A percentile compares a stretch with the other conserved stretches of the same genome.
Conservation (phyloP, 2,329 filamentous ascomycete species). For the Xylaria sp. region DNA sequence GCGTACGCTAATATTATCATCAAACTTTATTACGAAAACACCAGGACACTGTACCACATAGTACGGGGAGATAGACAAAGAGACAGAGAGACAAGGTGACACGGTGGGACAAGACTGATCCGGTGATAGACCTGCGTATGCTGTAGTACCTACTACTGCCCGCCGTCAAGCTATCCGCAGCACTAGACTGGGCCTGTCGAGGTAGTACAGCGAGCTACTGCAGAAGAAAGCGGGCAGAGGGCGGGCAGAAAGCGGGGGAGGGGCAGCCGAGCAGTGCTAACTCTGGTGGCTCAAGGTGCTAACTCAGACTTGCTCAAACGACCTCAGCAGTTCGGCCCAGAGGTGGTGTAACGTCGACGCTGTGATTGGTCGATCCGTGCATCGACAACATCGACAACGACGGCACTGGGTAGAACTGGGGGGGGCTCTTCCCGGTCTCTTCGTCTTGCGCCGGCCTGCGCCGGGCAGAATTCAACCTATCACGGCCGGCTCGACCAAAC, state of each 20-base stretch:
- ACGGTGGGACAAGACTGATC: conserved; percentile 1
- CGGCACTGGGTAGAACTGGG: background rate
- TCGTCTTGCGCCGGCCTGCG: conserved; percentile 10
- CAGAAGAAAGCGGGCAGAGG: conserved; percentile 8
- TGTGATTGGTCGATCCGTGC: conserved; percentile 22
- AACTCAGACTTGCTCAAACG: background rate
- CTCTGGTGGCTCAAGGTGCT: background rate
- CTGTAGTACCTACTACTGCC: conserved; percentile 5
- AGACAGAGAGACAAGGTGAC: background rate
- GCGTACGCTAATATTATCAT: background rate
- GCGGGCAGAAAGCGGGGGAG: conserved; percentile 32
- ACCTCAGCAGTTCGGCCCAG: conserved; percentile 10
- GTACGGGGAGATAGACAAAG: background rate
- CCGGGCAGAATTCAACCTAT: conserved; percentile 23
- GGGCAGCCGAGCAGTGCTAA: conserved; percentile 21
- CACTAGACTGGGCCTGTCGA: background rate
- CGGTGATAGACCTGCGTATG: background rate
- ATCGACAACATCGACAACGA: conserved; percentile 6
- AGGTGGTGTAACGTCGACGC: conserved; percentile 12
- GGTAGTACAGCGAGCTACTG: background rate
- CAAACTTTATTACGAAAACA: background rate
- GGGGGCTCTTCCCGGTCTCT: background rate
- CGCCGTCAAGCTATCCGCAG: background rate
- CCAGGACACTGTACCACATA: background rate
- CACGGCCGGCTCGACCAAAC: conserved; percentile 14